These are phyloP conservation scores for Daedaleopsis sinensis DNA, from an alignment of 768 basidiomycete genomes.

Conservation along the genomic window DNA sequence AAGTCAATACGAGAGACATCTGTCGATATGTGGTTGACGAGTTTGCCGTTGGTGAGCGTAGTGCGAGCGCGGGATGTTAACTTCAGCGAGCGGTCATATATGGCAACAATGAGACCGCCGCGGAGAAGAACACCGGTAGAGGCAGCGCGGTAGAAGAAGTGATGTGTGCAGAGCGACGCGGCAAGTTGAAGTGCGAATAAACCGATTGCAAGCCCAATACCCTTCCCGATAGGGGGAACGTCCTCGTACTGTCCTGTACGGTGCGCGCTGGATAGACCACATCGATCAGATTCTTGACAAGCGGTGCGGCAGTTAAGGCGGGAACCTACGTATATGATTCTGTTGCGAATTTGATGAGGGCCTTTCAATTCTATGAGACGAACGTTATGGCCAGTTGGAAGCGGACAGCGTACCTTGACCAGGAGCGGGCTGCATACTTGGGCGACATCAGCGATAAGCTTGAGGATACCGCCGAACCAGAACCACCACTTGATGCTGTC, in stretches of 20 bases:
- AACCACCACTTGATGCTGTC: conserved; percentile 80
- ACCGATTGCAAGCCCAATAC: conserved; percentile 75
- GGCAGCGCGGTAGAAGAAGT: conserved; percentile 80
- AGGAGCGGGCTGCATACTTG: conserved; percentile 77
- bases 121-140: conserved; percentile 81
- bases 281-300: neutral
- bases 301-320: neutral
- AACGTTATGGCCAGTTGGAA: neutral
- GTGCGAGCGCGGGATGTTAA: conserved; percentile 81
- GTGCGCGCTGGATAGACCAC: conserved; percentile 23
- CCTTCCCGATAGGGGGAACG: conserved; percentile 50
- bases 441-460: conserved; percentile 67
- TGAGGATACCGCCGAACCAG: conserved; percentile 67
- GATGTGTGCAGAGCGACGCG: conserved; percentile 69
- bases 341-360: conserved; percentile 70
- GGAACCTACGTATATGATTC: conserved; percentile 52
- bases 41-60: conserved; percentile 81
- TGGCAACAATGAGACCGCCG: conserved; percentile 84
- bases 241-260: conserved; percentile 24
- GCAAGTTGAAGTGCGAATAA: conserved; percentile 71
- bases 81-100: conserved; percentile 77
- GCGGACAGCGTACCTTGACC: conserved; percentile 60
- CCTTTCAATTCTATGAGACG: conserved; percentile 36
- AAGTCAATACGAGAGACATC: conserved; percentile 94
- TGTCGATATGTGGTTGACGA: conserved; percentile 93